phyloP scores from a whole-genome alignment of 2,329 filamentous ascomycete species.

The Teratosphaeria nubilosa region DNA sequence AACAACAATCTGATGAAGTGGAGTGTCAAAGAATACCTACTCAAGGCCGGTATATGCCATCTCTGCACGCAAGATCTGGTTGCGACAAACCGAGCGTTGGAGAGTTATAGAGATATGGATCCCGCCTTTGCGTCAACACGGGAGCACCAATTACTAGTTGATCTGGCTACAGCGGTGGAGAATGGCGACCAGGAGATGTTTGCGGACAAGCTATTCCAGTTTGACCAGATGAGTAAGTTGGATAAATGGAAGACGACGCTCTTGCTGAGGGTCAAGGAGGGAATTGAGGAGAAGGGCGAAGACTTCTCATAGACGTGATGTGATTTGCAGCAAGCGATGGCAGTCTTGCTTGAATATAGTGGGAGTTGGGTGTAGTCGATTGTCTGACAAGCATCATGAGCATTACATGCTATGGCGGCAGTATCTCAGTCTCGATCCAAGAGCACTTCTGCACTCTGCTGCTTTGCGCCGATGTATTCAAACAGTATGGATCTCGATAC shows the following conservation, averaged over 20 bases:
- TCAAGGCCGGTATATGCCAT: slow-evolving; percentile 89
- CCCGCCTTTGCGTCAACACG: slow-evolving; percentile 65
- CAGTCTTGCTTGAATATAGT: neutral
- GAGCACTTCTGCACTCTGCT: no score
- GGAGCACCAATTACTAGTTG: slow-evolving; percentile 70
- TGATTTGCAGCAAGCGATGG: neutral
- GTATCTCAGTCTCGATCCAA: no score
- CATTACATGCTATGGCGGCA: neutral
- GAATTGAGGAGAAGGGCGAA: slow-evolving; percentile 61
- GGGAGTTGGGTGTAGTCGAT: no score
- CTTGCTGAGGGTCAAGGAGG: slow-evolving; percentile 70
- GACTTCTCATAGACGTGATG: slow-evolving; percentile 50
- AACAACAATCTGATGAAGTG: slow-evolving; percentile 89
- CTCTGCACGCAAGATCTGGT: slow-evolving; percentile 68
- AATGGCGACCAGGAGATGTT: slow-evolving; percentile 73
- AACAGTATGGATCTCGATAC: no score
- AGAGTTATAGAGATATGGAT: slow-evolving; percentile 72
- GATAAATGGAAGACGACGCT: slow-evolving; percentile 96
- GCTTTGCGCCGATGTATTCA: no score
- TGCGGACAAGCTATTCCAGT: slow-evolving; percentile 77
- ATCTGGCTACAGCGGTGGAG: slow-evolving; percentile 66
- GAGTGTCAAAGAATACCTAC: slow-evolving; percentile 89
- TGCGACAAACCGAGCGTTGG: slow-evolving; percentile 66
- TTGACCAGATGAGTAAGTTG: slow-evolving; percentile 82
- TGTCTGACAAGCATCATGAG: no score